Evolutionary conservation across 177 flowering plant species (phyloP), one percentile per base, ranked within the genome.

Genomic region (Vitis hybrid): DNA sequence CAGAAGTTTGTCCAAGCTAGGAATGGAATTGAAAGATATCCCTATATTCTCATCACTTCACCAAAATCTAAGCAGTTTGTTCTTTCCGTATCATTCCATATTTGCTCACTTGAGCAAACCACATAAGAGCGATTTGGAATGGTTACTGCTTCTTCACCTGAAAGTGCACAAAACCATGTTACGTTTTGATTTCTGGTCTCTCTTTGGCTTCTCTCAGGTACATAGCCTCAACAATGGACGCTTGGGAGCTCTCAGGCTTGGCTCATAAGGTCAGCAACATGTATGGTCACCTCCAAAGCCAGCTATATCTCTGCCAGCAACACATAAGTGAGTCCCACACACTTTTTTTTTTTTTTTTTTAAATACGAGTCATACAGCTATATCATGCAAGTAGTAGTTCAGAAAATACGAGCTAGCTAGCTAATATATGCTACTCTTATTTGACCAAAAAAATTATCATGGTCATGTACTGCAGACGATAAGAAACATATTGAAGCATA

Each of bases 161-260:
- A 62, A 62, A 38, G 44, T 38, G 44, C 44, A 4, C 44, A 38
- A 38, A 33, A 38, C 8, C 44, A 38, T 38, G 44, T 38, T 6
- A 38, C 6, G 8, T 20, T 14, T 14, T 3, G 10, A 18, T 31
- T 31, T 0, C 12, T 65, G 11, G 20, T 52, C 6, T n/a, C 14
- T n/a, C 54, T 28, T 24, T 47, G 14, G 38, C 1, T 67, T 0
- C 31, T 18, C 62, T 59, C 65, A 85, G 88, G 73, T 76, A 62
- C 73, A 65, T 63, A 13, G 59, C 74, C 17, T 79, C 88, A 2
- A 77, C 88, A 14, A 63, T 78, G 1, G 86, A 84, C 57, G 70
- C 87, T 0, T 84, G 88, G 86, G 87, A 86, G 71, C 77, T 83
- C 5, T 86, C 88, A 2, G 78, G 76, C 62, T 73, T 82, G 77